These are phyloP conservation scores for Kalaharituber pfeilii DNA, from an alignment of 2,329 filamentous ascomycete genomes.

Conservation along the genomic window DNA sequence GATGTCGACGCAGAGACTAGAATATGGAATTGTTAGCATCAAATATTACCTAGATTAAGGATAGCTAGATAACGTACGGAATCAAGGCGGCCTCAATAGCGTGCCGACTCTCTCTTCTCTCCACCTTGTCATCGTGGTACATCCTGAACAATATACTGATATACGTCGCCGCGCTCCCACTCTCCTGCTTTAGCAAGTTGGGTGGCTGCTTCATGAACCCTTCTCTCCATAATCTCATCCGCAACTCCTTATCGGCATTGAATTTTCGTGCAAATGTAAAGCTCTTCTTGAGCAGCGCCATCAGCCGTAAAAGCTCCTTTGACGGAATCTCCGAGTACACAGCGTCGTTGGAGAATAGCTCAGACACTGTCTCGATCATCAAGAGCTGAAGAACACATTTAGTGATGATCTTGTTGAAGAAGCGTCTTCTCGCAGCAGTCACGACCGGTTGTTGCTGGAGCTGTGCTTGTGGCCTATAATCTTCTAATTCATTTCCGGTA, in stretches of 20 bases:
- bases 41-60: slow-evolving; percentile 1
- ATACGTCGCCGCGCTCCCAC: slow-evolving; percentile 80
- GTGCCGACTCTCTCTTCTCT: slow-evolving; percentile 57
- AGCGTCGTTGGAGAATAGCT: slow-evolving; percentile 91
- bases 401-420: slow-evolving; percentile 99
- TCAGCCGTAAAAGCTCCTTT: slow-evolving; percentile 70
- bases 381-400: slow-evolving; percentile 92
- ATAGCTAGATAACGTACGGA: slow-evolving; percentile 36
- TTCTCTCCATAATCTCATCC: slow-evolving; percentile 86
- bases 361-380: slow-evolving; percentile 98
- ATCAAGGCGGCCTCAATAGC: slow-evolving; percentile 86
- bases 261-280: slow-evolving; percentile 95
- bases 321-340: slow-evolving; percentile 92
- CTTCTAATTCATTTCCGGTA: slow-evolving; percentile 62
- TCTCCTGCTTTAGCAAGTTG: slow-evolving; percentile 93
- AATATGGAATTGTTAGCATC: no score
- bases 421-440: slow-evolving; percentile 76
- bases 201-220: slow-evolving; percentile 99
- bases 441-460: slow-evolving; percentile 81
- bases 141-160: slow-evolving; percentile 91
- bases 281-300: slow-evolving; percentile 85
- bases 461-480: slow-evolving; percentile 56
- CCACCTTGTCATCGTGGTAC: slow-evolving; percentile 78
- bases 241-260: slow-evolving; percentile 91
- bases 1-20: slow-evolving; percentile 77